Evolutionary conservation across 78 protist genomes (phyloP), one percentile per base, ranked within the genome.

Genomic region (Isochrysis galbana): DNA sequence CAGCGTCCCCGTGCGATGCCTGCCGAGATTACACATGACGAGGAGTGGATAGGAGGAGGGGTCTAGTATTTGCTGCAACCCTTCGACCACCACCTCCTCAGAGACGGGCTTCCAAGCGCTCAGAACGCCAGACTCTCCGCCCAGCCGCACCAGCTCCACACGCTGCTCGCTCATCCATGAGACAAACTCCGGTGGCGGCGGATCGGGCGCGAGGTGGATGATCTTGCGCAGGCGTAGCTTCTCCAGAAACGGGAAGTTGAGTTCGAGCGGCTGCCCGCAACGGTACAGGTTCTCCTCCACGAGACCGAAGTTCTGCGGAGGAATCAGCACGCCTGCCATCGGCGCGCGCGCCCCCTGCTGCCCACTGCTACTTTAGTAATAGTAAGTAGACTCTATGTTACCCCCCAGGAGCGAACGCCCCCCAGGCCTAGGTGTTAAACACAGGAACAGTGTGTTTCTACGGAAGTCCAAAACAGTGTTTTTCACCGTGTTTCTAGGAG

Each of bases 161-260:
- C 93, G 96, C 87, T 97, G 98, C 88, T 98, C 98, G 36, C 91
- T 93, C 45, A 84, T 7, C 55, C 84, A 91, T 0, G 22, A n/a
- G 26, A 7, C 7, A 51, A 51, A 51, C 61, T 51, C 61, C 61
- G 61, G 29, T 0, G 92, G 90, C 1, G 98, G 98, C 2, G 91
- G 97, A 38, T 98, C 99, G 0, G 98, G 94, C 1, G 97, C 96
- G 17, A 98, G 90, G 67, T 83, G 96, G 47, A 98, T 93, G 80
- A 96, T 80, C 87, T 72, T 95, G 61, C 94, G 95, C 87, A 97
- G 72, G 36, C 87, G 84, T 67, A 98, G 93, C 55, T 94, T 94
- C 83, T 97, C 99, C 5, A 98, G 93, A 78, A 97, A 97, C 2
- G 99, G 98, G 21, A 97, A 97, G 61, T 96, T 96, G 32, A 96